A percentile compares a stretch with the other conserved stretches of the same genome.
phyloP scores from a whole-genome alignment of 495 filamentous ascomycete genomes.

The Echria macrotheca region DNA sequence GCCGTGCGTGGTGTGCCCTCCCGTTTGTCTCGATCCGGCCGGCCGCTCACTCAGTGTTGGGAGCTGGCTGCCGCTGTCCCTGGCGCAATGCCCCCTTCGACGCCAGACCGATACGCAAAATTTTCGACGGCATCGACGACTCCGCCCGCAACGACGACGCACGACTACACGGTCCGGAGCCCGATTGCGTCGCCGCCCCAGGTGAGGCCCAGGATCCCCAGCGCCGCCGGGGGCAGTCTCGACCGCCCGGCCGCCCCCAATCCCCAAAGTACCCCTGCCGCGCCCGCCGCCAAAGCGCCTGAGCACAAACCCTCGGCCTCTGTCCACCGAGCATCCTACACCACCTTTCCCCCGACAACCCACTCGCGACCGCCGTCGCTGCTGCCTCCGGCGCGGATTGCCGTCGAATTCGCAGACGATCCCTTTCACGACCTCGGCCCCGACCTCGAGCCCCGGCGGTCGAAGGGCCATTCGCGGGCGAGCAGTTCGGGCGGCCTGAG shows the following conservation, averaged over 20 bases:
- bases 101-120: conserved; percentile 10
- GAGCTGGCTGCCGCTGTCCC: conserved; percentile 15
- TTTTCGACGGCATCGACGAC: conserved; percentile 14
- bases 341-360: conserved; percentile 17
- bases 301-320: conserved; percentile 12
- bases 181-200: too few relatives aligned
- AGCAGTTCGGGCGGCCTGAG: conserved; percentile 43
- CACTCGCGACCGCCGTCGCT: conserved; percentile 35
- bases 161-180: too few relatives aligned
- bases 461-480: conserved; percentile 37
- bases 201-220: too few relatives aligned
- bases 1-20: conserved; percentile 11
- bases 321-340: conserved; percentile 11
- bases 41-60: too few relatives aligned
- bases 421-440: conserved; percentile 28
- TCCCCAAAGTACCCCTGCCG: conserved; percentile 11
- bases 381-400: conserved; percentile 26
- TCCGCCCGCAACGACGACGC: conserved; percentile 9
- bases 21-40: conserved; percentile 23
- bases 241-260: too few relatives aligned
- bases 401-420: conserved; percentile 25
- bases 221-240: too few relatives aligned
- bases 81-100: conserved; percentile 20
- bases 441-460: conserved; percentile 21
- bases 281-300: neutral